Evolutionary conservation across 2,329 filamentous ascomycete genomes (phyloP), one percentile per base, ranked within the genome.

Genomic region (Aquanectria penicillioides): DNA sequence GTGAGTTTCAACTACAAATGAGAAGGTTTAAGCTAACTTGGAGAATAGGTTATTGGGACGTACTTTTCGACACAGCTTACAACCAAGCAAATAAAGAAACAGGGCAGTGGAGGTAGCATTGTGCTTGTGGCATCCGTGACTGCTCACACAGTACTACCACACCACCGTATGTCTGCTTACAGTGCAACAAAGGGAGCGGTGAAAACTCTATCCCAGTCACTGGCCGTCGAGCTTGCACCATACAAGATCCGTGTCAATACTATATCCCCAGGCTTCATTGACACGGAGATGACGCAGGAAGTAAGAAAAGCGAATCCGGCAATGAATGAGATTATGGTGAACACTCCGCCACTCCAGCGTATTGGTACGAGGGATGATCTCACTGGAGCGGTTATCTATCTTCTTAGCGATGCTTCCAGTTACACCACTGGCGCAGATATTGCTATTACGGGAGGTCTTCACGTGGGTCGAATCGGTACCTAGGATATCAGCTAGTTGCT

Each of bases 391-490:
- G 73, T 76, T 2, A 68, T 77, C 8, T 80, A 80, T 59, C 64
- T 79, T 3, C 65, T 81, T 23, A 76, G 75, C 43, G 78, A 81
- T 57, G 78, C 76, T 4, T 67, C 77, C 20, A 67, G 71, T 6
- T 75, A 76, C 59, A 80, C 76, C 3, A 80, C 78, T 2, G 77
- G 73, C 3, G 71, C 74, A 3, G 78, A 81, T 57, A 76, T 81
- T 60, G 67, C 69, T 5, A 77, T 80, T 29, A 78, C 76, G 2
- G 78, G 79, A 9, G 79, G 78, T 9, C 51, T 80, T 34, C 74
- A 77, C 57, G 69, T 66, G 13, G 75, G 75, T n/a, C 52, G 44
- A 20, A 57, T 57, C 18, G 36, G 40, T 18, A 46, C 40, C 6
- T 36, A 11, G 18, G 15, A n/a, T 36, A 18, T 36, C 13, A 18